phyloP scores from a whole-genome alignment of 306 rosid species.

The Mucuna pruriens region DNA sequence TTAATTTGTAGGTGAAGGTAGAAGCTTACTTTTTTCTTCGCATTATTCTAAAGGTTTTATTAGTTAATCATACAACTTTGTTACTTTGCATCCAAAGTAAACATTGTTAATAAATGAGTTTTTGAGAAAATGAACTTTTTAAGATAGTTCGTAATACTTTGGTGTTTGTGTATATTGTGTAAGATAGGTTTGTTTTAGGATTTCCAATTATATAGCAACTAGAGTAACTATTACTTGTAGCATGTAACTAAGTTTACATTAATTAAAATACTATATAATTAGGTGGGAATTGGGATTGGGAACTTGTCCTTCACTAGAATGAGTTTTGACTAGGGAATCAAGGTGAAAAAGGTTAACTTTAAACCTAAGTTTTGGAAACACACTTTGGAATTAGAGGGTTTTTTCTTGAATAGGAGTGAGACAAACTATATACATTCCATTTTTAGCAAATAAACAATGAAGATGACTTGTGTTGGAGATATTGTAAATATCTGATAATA shows the following conservation, averaged over 20 bases:
- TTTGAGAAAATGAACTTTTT: not conserved
- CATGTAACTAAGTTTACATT: not conserved
- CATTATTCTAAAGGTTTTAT: not conserved
- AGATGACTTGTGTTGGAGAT: too few species aligned
- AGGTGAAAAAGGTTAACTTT: too few species aligned
- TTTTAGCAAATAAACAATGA: too few species aligned
- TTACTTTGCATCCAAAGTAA: not conserved
- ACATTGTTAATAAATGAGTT: not conserved
- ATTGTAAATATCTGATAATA: too few species aligned
- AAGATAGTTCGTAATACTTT: not conserved
- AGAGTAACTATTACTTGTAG: not conserved
- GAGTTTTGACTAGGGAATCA: too few species aligned
- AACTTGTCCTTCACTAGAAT: not conserved
- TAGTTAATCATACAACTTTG: not conserved
- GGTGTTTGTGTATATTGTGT: not conserved
- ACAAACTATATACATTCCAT: too few species aligned
- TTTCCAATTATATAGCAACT: not conserved
- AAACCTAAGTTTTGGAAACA: too few species aligned
- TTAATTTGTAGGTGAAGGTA: not conserved
- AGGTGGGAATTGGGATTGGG: not conserved
- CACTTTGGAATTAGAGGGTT: too few species aligned
- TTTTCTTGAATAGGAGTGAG: too few species aligned
- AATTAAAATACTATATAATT: not conserved
- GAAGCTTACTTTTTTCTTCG: not conserved
- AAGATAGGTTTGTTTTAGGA: not conserved